phyloP scores from a whole-genome alignment of 495 filamentous ascomycete species.

The Penicillium ochrochloron region DNA sequence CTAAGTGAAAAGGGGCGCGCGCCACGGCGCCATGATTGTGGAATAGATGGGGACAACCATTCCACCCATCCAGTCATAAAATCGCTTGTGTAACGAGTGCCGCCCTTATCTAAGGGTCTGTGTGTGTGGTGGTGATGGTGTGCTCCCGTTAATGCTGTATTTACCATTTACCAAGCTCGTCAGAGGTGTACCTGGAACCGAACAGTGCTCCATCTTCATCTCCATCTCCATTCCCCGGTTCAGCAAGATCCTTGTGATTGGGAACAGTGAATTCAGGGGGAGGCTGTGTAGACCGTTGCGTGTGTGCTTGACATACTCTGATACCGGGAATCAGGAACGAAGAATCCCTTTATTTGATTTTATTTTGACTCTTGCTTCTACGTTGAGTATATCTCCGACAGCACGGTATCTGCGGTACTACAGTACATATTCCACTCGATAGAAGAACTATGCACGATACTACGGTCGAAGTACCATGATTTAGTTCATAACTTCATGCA shows the following conservation, averaged over 20 bases:
- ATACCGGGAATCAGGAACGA: conserved; percentile 11
- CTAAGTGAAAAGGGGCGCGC: conserved; percentile 2
- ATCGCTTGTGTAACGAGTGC: conserved; percentile 3
- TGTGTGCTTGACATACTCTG: conserved; percentile 14
- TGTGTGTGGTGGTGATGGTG: conserved; percentile 10
- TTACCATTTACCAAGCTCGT: conserved; percentile 1
- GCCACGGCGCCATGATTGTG: conserved; percentile 3
- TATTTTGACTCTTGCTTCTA: background rate
- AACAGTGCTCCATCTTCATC: conserved; percentile 12
- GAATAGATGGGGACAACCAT: conserved; percentile 1
- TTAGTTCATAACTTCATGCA: background rate
- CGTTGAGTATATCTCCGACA: background rate
- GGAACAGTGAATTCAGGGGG: conserved; percentile 32
- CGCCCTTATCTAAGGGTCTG: conserved; percentile 28
- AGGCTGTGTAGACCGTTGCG: conserved; percentile 32
- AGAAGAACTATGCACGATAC: background rate
- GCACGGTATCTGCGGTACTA: background rate
- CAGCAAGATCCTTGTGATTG: conserved; percentile 8
- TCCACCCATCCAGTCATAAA: background rate
- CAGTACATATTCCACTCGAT: background rate
- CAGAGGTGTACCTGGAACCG: conserved; percentile 12
- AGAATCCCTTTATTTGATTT: conserved; percentile 10
- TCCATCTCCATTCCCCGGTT: conserved; percentile 30
- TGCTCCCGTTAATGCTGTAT: background rate
- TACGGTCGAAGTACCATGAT: background rate